These are phyloP conservation scores for Salix exigua DNA, from an alignment of 345 rosid species.

Conservation along the genomic window DNA sequence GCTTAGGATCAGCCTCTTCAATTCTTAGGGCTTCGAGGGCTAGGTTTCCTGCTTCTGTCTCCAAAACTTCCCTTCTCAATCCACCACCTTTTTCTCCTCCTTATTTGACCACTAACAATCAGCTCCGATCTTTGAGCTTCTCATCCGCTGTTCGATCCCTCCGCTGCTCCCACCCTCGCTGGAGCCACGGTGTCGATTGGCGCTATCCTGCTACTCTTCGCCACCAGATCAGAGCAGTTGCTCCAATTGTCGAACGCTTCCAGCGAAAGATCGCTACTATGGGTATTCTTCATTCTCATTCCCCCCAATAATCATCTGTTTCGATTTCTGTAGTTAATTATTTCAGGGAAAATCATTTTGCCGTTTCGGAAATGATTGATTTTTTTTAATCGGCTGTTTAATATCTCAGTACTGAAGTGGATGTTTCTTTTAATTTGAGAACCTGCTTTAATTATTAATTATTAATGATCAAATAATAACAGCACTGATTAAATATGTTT, in stretches of 20 bases:
- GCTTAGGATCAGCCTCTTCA: conserved; percentile 41
- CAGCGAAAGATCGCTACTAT: conserved; percentile 66
- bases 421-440: not conserved
- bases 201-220: conserved; percentile 56
- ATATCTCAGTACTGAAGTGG: not conserved
- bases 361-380: not conserved
- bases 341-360: not conserved
- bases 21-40: conserved; percentile 64
- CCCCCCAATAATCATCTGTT: not conserved
- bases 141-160: conserved; percentile 48
- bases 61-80: not conserved
- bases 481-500: not conserved
- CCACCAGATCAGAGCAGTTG: conserved; percentile 56
- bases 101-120: conserved; percentile 17
- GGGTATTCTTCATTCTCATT: conserved; percentile 44
- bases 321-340: conserved; percentile 7
- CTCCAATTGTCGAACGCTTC: conserved; percentile 61
- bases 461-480: not conserved
- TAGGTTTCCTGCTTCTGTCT: conserved; percentile 20
- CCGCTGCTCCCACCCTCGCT: conserved; percentile 47
- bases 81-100: conserved; percentile 11
- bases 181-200: conserved; percentile 77
- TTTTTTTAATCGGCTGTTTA: not conserved
- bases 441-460: not conserved
- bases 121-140: conserved; percentile 47